Conservation (phyloP, 2,329 filamentous ascomycete species). For the Verticillium zaregamsianum region DNA sequence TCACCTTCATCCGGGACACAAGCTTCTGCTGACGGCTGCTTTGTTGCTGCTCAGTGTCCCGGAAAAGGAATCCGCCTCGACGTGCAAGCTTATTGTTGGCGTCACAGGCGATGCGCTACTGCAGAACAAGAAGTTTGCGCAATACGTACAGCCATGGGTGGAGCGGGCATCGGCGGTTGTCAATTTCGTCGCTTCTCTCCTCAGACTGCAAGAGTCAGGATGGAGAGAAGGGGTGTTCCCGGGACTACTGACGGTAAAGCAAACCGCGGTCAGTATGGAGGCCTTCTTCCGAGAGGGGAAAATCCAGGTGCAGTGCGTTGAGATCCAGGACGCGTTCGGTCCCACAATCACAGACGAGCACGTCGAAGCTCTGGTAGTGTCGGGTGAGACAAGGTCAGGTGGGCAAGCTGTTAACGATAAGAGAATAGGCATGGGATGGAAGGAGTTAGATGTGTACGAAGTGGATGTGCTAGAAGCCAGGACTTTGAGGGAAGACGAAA, state of each 20-base stretch:
- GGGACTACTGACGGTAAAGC: background rate
- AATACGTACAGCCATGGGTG: constrained; percentile 77
- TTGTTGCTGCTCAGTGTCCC: constrained; percentile 63
- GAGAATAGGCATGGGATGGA: constrained; percentile 72
- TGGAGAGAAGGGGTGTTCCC: constrained; percentile 22
- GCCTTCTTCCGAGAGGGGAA: constrained; percentile 54
- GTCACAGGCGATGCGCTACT: constrained; percentile 86
- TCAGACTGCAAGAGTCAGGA: constrained; percentile 35
- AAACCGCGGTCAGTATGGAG: constrained; percentile 19
- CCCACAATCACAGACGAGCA: constrained; percentile 80
- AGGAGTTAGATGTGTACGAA: constrained; percentile 72
- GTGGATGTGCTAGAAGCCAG: constrained; percentile 80
- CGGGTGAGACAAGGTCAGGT: constrained; percentile 79
- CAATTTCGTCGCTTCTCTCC: constrained; percentile 67
- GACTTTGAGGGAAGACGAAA: background rate
- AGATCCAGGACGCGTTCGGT: constrained; percentile 84
- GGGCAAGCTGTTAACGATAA: constrained; percentile 84
- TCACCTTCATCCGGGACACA: constrained; percentile 92
- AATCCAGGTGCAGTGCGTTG: constrained; percentile 71
- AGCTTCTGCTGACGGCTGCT: constrained; percentile 88
- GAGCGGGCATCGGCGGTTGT: constrained; percentile 65
- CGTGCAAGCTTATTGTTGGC: constrained; percentile 68
- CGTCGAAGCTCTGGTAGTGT: constrained; percentile 80
- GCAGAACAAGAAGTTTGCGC: constrained; percentile 82
- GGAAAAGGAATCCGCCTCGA: constrained; percentile 24